These are phyloP conservation scores for Mortierella claussenii DNA, from an alignment of 192 early-diverging fungal genomes.

Conservation along the genomic window DNA sequence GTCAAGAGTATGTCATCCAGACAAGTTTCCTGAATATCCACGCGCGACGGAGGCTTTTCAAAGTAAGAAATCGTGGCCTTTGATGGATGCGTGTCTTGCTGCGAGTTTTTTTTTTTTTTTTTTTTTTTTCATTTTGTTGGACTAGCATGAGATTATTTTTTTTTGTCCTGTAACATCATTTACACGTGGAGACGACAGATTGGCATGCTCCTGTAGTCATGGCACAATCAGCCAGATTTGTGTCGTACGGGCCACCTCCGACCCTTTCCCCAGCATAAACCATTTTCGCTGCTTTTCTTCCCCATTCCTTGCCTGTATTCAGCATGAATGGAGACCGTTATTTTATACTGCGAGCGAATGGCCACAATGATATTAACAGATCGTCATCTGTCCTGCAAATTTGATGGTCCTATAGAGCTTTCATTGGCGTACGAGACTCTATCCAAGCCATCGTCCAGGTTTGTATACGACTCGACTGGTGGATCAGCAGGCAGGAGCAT, in stretches of 20 bases:
- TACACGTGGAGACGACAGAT: slow-evolving; percentile 24
- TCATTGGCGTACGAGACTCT: slow-evolving; percentile 67
- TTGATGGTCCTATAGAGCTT: slow-evolving; percentile 45
- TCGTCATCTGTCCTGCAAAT: not conserved
- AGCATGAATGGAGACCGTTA: too few relatives aligned
- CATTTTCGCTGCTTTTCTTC: not conserved
- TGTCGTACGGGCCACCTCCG: not conserved
- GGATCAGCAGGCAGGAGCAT: slow-evolving; percentile 52
- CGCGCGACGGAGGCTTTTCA: slow-evolving; percentile 68
- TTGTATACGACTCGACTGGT: slow-evolving; percentile 64
- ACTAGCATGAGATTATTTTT: slow-evolving; percentile 14
- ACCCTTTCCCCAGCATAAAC: not conserved
- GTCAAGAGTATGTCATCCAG: slow-evolving; percentile 66
- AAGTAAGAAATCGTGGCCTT: slow-evolving; percentile 42
- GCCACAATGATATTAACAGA: slow-evolving; percentile 14
- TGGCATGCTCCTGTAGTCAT: not conserved
- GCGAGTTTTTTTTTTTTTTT: slow-evolving; percentile 15
- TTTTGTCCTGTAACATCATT: not conserved
- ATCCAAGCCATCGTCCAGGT: slow-evolving; percentile 59
- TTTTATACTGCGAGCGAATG: too few relatives aligned
- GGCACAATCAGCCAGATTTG: not conserved
- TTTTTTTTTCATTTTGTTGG: not conserved
- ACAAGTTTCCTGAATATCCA: slow-evolving; percentile 67
- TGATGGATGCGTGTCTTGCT: not conserved
- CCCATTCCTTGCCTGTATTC: not conserved